Evolutionary conservation across 805 yeast species (phyloP), one percentile per base, ranked within the genome.

Genomic region (Wickerhamomyces bovis): DNA sequence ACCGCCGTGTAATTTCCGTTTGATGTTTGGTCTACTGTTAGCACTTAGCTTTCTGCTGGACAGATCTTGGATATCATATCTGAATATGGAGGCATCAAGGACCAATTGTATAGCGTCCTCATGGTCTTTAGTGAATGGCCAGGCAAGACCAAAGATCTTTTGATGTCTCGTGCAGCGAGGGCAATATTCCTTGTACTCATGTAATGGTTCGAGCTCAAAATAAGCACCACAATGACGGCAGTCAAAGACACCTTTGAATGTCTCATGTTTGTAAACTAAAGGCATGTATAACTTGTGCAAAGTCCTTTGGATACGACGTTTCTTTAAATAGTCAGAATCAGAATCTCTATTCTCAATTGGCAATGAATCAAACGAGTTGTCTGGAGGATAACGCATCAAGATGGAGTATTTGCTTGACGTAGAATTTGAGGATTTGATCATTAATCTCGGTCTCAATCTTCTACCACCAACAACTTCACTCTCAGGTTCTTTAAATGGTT

Each of bases 141-240:
- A 63, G 10, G 58, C 56, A 8, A 53, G 13, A 2, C 52, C 52
- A 42, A 39, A 64, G 7, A 64, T n/a, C 22, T 39, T 39, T 25
- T 50, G 58, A 48, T 64, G 68, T 2, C 68, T 49, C 0, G 41
- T 38, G 44, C 68, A 64, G 18, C 64, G 47, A 6, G 53, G 58
- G 43, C 68, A 64, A 39, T 57, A 61, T 19, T 48, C 48, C 33
- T 25, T 46, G 31, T 38, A 44, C 2, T 13, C 36, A 22, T 48
- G 47, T 1, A 9, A 12, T 2, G 30, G 6, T 8, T 38, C 30
- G 3, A 38, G 41, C 18, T 51, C 39, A 40, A 62, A 63, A 43
- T 63, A 63, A 15, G 54, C 49, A 1, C 66, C 67, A 52, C 67
- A 63, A 38, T 61, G 51, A 19, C 52, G 38, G 43, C 67, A 63